Evolutionary conservation across 2,329 filamentous ascomycete species (phyloP).

Genomic region (Beauveria australis): DNA sequence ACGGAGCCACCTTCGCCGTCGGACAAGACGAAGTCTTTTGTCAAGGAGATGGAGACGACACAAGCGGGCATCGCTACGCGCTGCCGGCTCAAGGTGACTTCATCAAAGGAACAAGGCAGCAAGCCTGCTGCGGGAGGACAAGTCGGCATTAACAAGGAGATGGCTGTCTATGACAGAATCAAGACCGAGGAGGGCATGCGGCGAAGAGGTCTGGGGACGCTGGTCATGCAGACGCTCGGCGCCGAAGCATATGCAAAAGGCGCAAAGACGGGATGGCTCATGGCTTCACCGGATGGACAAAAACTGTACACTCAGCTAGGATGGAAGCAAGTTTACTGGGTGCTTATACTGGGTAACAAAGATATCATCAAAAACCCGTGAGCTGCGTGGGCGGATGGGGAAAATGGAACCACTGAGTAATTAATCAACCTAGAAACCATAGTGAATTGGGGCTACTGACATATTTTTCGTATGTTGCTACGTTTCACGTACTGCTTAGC

Average conservation of each 20-base stretch:
- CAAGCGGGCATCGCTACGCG: background rate
- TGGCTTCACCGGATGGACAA: background rate
- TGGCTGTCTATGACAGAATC: conserved; percentile 8
- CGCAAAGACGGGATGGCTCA: conserved; percentile 4
- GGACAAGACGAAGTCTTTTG: background rate
- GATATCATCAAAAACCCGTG: background rate
- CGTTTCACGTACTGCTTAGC: no score
- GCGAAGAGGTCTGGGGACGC: background rate
- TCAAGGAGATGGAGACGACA: background rate
- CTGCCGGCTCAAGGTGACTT: background rate
- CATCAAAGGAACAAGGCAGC: background rate
- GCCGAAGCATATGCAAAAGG: background rate
- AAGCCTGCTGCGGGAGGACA: background rate
- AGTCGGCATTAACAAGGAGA: background rate
- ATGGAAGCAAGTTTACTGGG: conserved; percentile 14
- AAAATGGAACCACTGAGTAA: background rate
- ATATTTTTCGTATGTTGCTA: no score
- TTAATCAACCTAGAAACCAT: background rate
- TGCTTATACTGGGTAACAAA: background rate
- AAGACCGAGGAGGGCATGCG: conserved; percentile 7
- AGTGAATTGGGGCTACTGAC: no score
- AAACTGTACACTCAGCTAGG: conserved; percentile 8
- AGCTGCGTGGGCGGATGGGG: background rate
- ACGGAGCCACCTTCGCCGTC: background rate
- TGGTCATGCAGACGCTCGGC: conserved; percentile 1